phyloP scores from a whole-genome alignment of 2,329 filamentous ascomycete genomes.

The Niveomyces coronatus region DNA sequence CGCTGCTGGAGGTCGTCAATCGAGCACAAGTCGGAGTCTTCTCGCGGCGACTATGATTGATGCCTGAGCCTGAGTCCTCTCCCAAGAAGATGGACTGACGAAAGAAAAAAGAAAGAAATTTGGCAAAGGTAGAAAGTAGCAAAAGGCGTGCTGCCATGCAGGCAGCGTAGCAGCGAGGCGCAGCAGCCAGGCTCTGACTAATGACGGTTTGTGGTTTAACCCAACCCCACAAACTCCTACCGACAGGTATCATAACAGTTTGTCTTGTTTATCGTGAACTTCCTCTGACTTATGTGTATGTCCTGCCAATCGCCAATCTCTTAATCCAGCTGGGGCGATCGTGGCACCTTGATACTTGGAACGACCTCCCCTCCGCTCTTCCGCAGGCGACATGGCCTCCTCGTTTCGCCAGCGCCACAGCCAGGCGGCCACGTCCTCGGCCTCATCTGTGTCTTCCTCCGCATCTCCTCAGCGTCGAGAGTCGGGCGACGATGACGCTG shows the following conservation, averaged over 20 bases:
- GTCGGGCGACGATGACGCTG: neutral
- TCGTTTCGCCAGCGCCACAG: constrained; percentile 6
- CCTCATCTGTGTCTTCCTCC: neutral
- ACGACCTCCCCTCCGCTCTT: neutral
- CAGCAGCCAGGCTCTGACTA: constrained; percentile 1
- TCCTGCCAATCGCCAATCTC: no score
- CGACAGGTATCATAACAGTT: no score
- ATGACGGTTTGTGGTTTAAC: constrained; percentile 1
- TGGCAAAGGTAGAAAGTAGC: neutral
- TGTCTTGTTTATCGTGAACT: no score
- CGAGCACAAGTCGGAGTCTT: no score
- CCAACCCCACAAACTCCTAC: constrained; percentile 2
- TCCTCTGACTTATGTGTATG: no score
- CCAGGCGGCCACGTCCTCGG: constrained; percentile 4
- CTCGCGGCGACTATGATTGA: no score
- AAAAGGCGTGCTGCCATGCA: neutral
- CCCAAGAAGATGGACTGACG: neutral
- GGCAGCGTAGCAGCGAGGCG: constrained; percentile 1
- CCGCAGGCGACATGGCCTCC: constrained; percentile 1
- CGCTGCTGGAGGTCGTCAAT: neutral
- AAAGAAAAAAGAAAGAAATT: neutral
- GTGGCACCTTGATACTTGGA: no score
- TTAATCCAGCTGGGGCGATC: no score
- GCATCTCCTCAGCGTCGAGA: neutral
- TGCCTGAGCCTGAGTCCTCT: no score